Base-by-base conservation (phyloP, 805 yeast species). In the Myxozyma melibiosi region DNA sequence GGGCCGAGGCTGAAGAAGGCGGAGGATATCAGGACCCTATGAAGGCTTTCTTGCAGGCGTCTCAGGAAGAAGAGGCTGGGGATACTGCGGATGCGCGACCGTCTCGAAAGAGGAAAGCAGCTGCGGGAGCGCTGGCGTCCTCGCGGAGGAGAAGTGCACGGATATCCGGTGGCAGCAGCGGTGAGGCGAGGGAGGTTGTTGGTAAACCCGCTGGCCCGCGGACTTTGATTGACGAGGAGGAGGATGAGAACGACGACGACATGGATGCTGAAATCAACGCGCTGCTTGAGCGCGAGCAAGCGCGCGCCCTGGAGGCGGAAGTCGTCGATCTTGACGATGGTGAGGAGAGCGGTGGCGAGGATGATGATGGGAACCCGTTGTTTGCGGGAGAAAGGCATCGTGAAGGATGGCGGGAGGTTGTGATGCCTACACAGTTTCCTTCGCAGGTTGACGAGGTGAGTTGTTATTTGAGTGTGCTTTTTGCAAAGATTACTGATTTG, bases 41-140 rank as follows among this genome's bases (percentile, higher is more conserved):
- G 40, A 45, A 39, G 6, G 40, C 49, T 11, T 45, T 45, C 25
- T 30, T 45, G 35, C 49, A 16, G 14, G 49, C 30, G 8, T 33
- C 39, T 7, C 40, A 45, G 40, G 49, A 45, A 3, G 49, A 45
- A 1, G 20, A 31, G n/a, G 20, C 33, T 20, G 1, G 5, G 33
- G 43, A 18, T 22, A 9, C 5, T 28, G 22, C 18, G 5, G 27
- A 25, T 6, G 31, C 4, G 3, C n/a, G 22, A 2, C 11, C 41
- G 41, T 8, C 41, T 18, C 14, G 11, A 18, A 35, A 13, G 40
- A 39, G 11, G 25, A 39, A 16, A 11, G 7, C 42, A 8, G 22
- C 6, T 22, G 20, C 43, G 3, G 24, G n/a, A n/a, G n/a, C n/a
- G n/a, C n/a, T n/a, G n/a, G n/a, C n/a, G n/a, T n/a, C n/a, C n/a